A percentile compares a stretch with the other conserved stretches of the same genome.
Conservation (phyloP, 345 rosid genomes). For the Eucalyptus cloeziana region DNA sequence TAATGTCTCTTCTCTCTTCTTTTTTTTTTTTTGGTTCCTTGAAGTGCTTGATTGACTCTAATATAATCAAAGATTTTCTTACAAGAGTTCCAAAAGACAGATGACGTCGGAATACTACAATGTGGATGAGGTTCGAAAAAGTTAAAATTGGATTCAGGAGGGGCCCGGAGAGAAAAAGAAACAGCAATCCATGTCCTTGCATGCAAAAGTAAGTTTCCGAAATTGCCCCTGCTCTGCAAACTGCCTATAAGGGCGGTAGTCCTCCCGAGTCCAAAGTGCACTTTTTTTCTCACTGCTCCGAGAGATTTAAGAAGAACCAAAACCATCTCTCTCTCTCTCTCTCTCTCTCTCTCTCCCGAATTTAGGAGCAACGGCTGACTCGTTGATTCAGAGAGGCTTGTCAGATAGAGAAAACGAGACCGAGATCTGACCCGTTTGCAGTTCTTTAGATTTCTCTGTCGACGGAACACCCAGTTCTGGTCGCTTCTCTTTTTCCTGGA, state of each 20-base stretch:
- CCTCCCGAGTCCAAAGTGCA: neutral
- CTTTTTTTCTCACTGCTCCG: neutral
- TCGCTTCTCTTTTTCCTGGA: neutral
- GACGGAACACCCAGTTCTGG: neutral
- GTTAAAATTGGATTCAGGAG: neutral
- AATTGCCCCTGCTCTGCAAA: neutral
- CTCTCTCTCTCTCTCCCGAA: neutral
- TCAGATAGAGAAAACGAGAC: neutral
- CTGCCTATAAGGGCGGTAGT: neutral
- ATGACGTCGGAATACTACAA: neutral
- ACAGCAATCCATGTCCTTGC: neutral
- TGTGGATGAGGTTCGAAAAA: neutral
- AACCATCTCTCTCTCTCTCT: neutral
- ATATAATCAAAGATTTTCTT: neutral
- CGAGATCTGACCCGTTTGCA: neutral
- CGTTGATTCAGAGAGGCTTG: neutral
- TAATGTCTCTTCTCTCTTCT: neutral
- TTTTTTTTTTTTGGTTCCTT: neutral
- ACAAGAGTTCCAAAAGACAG: neutral
- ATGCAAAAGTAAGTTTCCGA: neutral
- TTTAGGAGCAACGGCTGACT: neutral
- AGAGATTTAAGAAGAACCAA: neutral
- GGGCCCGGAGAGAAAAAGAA: neutral
- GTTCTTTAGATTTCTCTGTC: neutral
- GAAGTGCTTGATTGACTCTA: neutral